phyloP scores from a whole-genome alignment of 2,329 filamentous ascomycete genomes.

The Trichophyton verrucosum region DNA sequence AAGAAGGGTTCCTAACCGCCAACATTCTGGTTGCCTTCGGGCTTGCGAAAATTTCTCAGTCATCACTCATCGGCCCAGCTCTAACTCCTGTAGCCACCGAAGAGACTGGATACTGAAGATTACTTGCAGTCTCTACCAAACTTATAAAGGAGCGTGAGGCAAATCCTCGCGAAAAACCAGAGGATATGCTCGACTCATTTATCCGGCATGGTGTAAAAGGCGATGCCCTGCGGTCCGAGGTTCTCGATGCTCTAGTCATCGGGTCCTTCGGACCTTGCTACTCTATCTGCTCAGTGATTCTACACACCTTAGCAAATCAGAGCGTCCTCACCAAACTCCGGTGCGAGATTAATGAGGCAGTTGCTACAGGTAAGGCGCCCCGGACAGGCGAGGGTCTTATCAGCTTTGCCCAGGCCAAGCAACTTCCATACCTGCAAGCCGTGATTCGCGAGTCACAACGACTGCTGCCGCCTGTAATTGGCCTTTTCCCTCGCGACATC shows the following conservation, averaged over 20 bases:
- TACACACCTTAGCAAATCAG: not conserved
- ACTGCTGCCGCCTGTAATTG: conserved; percentile 27
- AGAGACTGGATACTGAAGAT: not conserved
- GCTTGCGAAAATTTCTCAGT: not conserved
- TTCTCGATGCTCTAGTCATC: conserved; percentile 2
- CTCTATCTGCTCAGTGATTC: conserved; percentile 5
- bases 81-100: conserved; percentile 4
- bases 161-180: not conserved
- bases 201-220: not conserved
- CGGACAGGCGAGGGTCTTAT: not conserved
- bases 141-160: not conserved
- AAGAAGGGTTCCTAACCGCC: not conserved
- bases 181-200: not conserved
- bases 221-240: not conserved
- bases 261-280: not conserved
- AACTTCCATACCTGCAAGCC: conserved; percentile 20
- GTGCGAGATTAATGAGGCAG: conserved; percentile 2
- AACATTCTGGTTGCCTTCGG: conserved; percentile 1
- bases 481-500: conserved; percentile 25
- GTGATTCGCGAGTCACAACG: conserved; percentile 19
- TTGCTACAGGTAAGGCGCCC: not conserved
- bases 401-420: not conserved
- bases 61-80: not conserved
- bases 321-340: not conserved
- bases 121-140: not conserved